Evolutionary conservation across 2,329 filamentous ascomycete genomes (phyloP), one percentile per base, ranked within the genome.

Genomic region (Fusarium stilboides): DNA sequence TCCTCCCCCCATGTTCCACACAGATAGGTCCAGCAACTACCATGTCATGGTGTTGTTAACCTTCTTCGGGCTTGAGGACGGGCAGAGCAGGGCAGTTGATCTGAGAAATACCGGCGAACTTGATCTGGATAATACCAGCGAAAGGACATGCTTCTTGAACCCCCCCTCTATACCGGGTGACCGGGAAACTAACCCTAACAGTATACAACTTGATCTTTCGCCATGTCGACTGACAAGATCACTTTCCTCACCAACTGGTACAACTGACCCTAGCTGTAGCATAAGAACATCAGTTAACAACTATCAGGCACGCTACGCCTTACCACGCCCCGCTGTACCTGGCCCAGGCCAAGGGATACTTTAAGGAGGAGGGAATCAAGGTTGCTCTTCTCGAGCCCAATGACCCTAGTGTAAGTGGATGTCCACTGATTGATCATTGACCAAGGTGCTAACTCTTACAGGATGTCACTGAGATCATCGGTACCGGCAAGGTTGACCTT

Each of bases 81-180:
- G 52, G 60, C 58, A 73, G 69, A 73, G 74, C 70, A 71, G 73
- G 70, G 20, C 74, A 73, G 72, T 75, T 76, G 79, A 78, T 90
- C 89, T 92, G 89, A 92, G 89, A 92, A 87, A 91, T 90, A 92
- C 90, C 90, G 89, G 84, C 83, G 86, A 92, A 93, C 91, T 93
- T 93, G 91, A 92, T 92, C 90, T 92, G 89, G 89, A 90, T 91
- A 92, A 92, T 92, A 86, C 90, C 90, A 92, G 91, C 91, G 91
- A 90, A 93, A 93, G 91, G 89, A 93, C 88, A 90, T 93, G 91
- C 91, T 91, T 91, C 88, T 88, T 85, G 82, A 75, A 79, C 78
- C 79, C 75, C 63, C 65, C 76, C 62, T 59, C 22, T 47, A 46
- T 53, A 74, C 76, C 73, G 64, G 60, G 54, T 56, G 73, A 73